Evolutionary conservation across 2,329 filamentous ascomycete genomes (phyloP).

Genomic region (Trichothecium roseum): DNA sequence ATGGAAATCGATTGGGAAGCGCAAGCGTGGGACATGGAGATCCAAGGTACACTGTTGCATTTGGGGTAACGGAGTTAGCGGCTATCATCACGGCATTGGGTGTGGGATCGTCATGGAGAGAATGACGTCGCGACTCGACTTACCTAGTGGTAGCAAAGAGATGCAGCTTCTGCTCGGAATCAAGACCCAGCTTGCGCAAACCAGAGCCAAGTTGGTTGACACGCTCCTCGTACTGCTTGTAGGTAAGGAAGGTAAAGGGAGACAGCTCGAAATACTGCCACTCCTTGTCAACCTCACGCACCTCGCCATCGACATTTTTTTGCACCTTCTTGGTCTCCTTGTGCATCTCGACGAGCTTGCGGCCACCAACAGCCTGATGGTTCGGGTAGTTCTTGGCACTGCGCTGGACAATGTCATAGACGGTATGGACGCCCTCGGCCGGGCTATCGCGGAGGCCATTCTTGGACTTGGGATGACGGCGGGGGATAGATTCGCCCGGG

Average conservation of each 20-base stretch:
- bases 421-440: slow-evolving; percentile 59
- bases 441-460: slow-evolving; percentile 59
- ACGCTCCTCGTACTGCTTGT: slow-evolving; percentile 66
- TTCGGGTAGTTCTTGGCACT: slow-evolving; percentile 54
- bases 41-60: slow-evolving; percentile 60
- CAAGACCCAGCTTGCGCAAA: slow-evolving; percentile 63
- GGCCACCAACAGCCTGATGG: slow-evolving; percentile 56
- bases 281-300: slow-evolving; percentile 75
- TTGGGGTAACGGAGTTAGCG: neutral
- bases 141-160: slow-evolving; percentile 78
- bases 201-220: slow-evolving; percentile 61
- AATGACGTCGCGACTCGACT: slow-evolving; percentile 10
- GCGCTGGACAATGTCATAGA: slow-evolving; percentile 68
- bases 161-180: slow-evolving; percentile 59
- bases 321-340: slow-evolving; percentile 81
- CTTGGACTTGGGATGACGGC: slow-evolving; percentile 61
- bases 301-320: slow-evolving; percentile 75
- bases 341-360: slow-evolving; percentile 67
- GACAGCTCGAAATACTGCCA: slow-evolving; percentile 86
- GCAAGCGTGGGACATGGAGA: slow-evolving; percentile 67
- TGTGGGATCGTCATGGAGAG: neutral
- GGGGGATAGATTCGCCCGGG: slow-evolving; percentile 75
- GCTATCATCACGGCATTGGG: neutral
- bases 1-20: slow-evolving; percentile 81
- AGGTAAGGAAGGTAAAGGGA: slow-evolving; percentile 65